Evolutionary conservation across 352 stramenopile species (phyloP), one percentile per base, ranked within the genome.

Genomic region (Pythium aristosporum): DNA sequence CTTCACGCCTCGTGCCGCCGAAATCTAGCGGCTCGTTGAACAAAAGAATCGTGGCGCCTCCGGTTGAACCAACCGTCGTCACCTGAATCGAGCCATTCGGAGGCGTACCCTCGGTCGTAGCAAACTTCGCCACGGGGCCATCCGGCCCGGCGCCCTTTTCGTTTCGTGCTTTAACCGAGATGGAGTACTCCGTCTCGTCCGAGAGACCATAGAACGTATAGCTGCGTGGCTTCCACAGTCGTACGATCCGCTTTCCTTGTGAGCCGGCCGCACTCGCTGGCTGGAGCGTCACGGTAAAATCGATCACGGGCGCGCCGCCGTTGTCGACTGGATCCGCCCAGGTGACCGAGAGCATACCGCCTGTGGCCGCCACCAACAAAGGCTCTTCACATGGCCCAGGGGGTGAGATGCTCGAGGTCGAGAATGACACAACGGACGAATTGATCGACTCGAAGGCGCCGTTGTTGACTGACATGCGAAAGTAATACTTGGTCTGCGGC

Each of bases 11-110:
- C 2, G 67, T 72, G 16, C 82, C 82, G 7, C 82, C 82, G 9
- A 88, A 50, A 47, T 91, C 82, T 0, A 73, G 42, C 0, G 82
- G 82, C 11, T 85, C 75, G n/a, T 76, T 73, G 59, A 91, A 87
- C 2, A 54, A 57, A 23, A 91, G 75, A 20, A 60, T 12, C 5
- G 72, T 75, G 25, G 78, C 82, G 7, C 82, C 82, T 11, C 82
- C 80, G 0, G 75, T 89, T 47, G 7, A 66, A 16, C 3, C 82
- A 48, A 23, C 21, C 0, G 63, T 37, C 1, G 18, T 63, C 12
- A 87, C 72, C 0, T 56, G 32, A 13, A 87, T 80, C 3, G 50
- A 9, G 0, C 78, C 76, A 6, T 55, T 28, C 0, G 82, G 77
- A 12, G 72, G 50, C 9, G 80, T 73, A 8, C 59, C 73, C 3